Evolutionary conservation across 2,329 filamentous ascomycete genomes (phyloP), one percentile per base, ranked within the genome.

Genomic region (Colletotrichum plurivorum): DNA sequence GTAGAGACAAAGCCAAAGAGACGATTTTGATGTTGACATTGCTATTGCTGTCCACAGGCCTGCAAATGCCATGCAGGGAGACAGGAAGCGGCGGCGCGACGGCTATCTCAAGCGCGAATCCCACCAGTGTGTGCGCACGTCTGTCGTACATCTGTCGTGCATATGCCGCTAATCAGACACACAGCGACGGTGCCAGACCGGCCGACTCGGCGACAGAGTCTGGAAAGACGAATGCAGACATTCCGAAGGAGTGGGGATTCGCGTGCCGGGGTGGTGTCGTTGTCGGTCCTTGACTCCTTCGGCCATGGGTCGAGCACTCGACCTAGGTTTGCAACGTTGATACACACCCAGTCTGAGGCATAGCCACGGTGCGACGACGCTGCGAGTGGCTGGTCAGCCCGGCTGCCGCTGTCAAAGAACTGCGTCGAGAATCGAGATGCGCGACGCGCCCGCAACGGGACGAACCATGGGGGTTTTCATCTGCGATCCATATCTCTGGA

Each of bases 161-260:
- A 71, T 71, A 71, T 72, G 69, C 66, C 69, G 66, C 70, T 71
- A 64, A 70, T 49, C 31, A 43, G 51, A 62, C 49, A 67, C 43
- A 65, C 60, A 65, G 63, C 67, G 60, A 69, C 41, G 46, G 66
- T 58, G 69, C 51, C 56, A 59, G 46, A 55, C 54, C 60, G 43
- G 64, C 58, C 56, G 56, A 69, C 62, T 52, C 36, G 53, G 53
- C 57, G 53, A 31, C 63, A 70, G 27, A 59, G 64, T 46, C 18
- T 56, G 52, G 56, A 61, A 65, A 39, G 45, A 66, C 56, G 27
- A 46, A 62, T 57, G 51, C 51, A 66, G 66, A 49, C 60, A 70
- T 43, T 53, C 52, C 59, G 51, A 61, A 31, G 20, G 22, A 63
- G 64, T 63, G 64, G 64, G 48, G 53, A 61, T 27, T 41, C 27